phyloP scores from a whole-genome alignment of 805 yeast genomes.

The Candida corydali region DNA sequence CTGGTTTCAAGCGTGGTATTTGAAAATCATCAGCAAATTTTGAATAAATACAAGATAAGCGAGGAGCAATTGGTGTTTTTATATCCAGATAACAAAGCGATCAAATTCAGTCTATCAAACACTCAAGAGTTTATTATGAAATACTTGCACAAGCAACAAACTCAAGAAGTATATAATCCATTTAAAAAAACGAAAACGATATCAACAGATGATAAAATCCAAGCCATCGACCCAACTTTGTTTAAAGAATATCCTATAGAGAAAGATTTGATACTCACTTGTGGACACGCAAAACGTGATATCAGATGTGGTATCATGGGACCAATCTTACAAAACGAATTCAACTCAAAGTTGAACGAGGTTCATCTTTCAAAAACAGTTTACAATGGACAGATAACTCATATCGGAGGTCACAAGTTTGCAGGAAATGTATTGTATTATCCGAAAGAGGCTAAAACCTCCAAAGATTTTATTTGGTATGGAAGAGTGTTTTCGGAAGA shows the following conservation, averaged over 20 bases:
- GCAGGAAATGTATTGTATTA: slow-evolving; percentile 77
- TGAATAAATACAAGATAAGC: slow-evolving; percentile 6
- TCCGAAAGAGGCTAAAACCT: slow-evolving; percentile 15
- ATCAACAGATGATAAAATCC: not conserved
- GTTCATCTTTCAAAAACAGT: slow-evolving; percentile 25
- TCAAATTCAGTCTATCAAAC: slow-evolving; percentile 30
- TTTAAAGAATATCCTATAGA: slow-evolving; percentile 10
- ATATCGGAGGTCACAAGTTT: slow-evolving; percentile 81
- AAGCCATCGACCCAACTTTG: not conserved
- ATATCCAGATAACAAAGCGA: slow-evolving; percentile 50
- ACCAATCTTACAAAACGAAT: slow-evolving; percentile 52
- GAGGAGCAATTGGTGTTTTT: slow-evolving; percentile 32
- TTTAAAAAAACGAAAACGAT: slow-evolving; percentile 9
- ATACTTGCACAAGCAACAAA: slow-evolving; percentile 24
- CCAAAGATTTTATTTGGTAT: slow-evolving; percentile 60
- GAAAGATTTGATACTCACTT: slow-evolving; percentile 44
- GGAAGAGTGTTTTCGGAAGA: slow-evolving; percentile 66
- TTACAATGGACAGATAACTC: slow-evolving; percentile 58
- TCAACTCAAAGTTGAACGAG: slow-evolving; percentile 34
- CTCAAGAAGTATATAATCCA: slow-evolving; percentile 21
- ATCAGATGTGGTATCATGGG: slow-evolving; percentile 65
- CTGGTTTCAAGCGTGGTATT: slow-evolving; percentile 45
- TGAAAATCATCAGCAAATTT: slow-evolving; percentile 9
- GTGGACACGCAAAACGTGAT: slow-evolving; percentile 67
- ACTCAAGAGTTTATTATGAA: slow-evolving; percentile 36